Evolutionary conservation across 306 rosid species (phyloP).

Genomic region (Prunus mume): DNA sequence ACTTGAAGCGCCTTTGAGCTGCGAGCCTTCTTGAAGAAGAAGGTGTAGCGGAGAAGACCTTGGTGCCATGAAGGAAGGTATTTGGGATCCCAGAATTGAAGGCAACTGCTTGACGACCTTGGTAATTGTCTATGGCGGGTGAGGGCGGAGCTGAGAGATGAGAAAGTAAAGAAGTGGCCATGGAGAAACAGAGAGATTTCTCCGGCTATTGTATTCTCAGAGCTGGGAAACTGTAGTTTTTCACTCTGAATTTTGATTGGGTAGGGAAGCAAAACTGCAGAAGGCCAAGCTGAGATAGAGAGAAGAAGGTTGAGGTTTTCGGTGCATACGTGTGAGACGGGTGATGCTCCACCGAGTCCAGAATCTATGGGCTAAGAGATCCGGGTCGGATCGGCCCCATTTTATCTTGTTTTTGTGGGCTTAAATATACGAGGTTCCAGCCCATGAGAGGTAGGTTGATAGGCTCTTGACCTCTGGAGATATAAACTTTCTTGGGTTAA

Average conservation of each 20-base stretch:
- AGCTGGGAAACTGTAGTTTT: not conserved
- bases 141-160: constrained; percentile 41
- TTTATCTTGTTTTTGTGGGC: not conserved
- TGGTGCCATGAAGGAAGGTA: constrained; percentile 53
- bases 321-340: not conserved
- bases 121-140: constrained; percentile 22
- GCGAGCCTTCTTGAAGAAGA: constrained; percentile 2
- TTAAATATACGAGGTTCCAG: not conserved
- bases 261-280: not conserved
- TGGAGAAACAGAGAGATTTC: constrained; percentile 17
- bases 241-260: not conserved
- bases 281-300: not conserved
- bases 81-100: constrained; percentile 17
- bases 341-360: not conserved
- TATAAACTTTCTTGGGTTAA: no score
- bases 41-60: constrained; percentile 26
- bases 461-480: no score
- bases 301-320: not conserved
- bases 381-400: not conserved
- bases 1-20: constrained; percentile 35
- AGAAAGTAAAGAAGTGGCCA: constrained; percentile 60
- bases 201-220: not conserved
- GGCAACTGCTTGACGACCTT: constrained; percentile 18
- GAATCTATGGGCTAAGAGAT: not conserved
- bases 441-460: not conserved